Percentiles rank a stretch among this genome's conserved stretches.
These are phyloP conservation scores for Acanthamoeba triangularis DNA, from an alignment of 208 protist species.

Conservation along the genomic window DNA sequence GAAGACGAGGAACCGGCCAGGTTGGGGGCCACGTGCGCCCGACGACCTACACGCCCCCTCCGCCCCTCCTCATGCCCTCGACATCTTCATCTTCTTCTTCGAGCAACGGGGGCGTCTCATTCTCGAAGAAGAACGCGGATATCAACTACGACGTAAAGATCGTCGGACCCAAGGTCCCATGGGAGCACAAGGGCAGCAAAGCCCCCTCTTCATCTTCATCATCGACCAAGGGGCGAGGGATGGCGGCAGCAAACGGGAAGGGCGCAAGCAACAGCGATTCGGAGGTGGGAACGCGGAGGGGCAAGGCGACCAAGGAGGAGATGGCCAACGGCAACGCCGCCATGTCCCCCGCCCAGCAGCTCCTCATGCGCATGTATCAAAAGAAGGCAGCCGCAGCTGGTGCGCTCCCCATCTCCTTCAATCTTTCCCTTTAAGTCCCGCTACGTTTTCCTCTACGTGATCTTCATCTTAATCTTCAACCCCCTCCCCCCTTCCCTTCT, in stretches of 20 bases:
- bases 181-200: neutral
- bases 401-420: neutral
- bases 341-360: conserved; percentile 40
- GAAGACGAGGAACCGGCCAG: conserved; percentile 11
- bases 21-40: neutral
- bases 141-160: too few species aligned
- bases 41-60: conserved; percentile 11
- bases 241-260: neutral
- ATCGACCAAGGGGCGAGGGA: neutral
- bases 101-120: neutral
- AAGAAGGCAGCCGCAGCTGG: conserved; percentile 18
- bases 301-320: neutral
- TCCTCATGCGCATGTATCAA: conserved; percentile 43
- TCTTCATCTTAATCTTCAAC: neutral
- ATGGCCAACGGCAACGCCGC: neutral
- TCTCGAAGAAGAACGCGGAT: too few species aligned
- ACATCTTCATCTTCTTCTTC: neutral
- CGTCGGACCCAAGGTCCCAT: neutral
- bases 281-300: neutral
- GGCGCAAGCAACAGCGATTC: conserved; percentile 24
- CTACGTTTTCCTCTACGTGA: neutral
- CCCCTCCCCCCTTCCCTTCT: too few species aligned
- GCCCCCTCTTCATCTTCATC: neutral
- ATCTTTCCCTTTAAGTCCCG: too few species aligned
- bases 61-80: conserved; percentile 28